Conservation (phyloP, 2,329 filamentous ascomycete genomes). For the Xylaria sp. region DNA sequence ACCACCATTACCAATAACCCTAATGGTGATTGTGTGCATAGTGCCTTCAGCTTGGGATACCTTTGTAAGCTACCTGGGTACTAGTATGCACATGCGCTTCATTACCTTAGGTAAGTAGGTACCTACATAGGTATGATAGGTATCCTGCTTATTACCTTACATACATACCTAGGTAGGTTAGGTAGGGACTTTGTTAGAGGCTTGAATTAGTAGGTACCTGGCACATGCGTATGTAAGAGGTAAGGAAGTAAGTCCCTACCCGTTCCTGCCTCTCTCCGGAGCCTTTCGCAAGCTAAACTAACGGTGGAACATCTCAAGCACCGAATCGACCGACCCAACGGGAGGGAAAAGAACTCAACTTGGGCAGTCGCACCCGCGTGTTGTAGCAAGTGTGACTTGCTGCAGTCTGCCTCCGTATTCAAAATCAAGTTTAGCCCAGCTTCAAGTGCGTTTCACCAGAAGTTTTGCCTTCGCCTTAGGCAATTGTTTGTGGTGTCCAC, state of each 20-base stretch:
- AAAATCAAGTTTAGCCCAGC: slow-evolving; percentile 41
- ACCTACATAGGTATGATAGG: too few species aligned
- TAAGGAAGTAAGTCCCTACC: neutral
- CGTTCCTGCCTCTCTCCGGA: neutral
- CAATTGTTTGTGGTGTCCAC: slow-evolving; percentile 23
- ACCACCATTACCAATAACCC: neutral
- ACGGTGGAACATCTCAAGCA: neutral
- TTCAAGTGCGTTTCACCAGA: slow-evolving; percentile 48
- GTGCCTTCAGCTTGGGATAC: slow-evolving; percentile 5
- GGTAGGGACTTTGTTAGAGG: neutral
- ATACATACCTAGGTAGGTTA: too few species aligned
- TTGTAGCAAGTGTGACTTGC: slow-evolving; percentile 42
- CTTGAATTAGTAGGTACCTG: neutral
- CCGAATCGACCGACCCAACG: slow-evolving; percentile 1
- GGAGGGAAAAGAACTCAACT: slow-evolving; percentile 19
- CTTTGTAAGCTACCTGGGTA: too few species aligned
- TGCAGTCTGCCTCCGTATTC: slow-evolving; percentile 40
- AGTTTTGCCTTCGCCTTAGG: slow-evolving; percentile 31
- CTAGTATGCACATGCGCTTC: too few species aligned
- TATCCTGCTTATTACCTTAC: too few species aligned
- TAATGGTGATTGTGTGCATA: neutral
- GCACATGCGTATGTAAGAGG: neutral
- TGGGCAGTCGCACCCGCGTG: slow-evolving; percentile 42
- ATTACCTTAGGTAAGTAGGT: too few species aligned
- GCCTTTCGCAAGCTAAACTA: neutral